Base-by-base conservation (phyloP, 2,329 filamentous ascomycete species). In the Mycocentrospora acerina region DNA sequence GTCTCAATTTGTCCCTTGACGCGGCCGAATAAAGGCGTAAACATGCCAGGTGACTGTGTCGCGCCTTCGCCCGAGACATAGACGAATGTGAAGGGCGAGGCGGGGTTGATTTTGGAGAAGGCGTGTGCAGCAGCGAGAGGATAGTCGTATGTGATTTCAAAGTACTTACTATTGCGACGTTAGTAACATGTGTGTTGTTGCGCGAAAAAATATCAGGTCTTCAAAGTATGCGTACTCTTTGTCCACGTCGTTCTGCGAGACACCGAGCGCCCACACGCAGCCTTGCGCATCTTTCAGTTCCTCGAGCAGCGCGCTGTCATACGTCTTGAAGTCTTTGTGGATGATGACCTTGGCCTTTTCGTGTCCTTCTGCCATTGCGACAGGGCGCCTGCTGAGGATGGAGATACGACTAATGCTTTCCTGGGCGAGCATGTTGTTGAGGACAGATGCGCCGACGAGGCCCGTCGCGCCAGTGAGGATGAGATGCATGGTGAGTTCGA, bases 261-360 rank as follows among this genome's bases (percentile, higher is more conserved):
- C 80, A 0, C 86, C 86, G 59, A 85, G 71, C 0, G 86, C 85
- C 86, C 86, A 90, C 1, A 90, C 82, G 42, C 81, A 85, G 2
- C 82, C 85, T 7, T 76, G 69, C 0, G 85, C 86, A 15, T 79
- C 85, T 35, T 75, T 72, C 0, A 90, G 71, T 57, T 83, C 71
- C 3, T 69, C 64, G 8, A 89, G 71, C 2, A 88, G 50, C 0
- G 72, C 70, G 13, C 74, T 53, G 24, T 78, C 74, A 59, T 88
- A 90, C 1, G 62, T 70, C 10, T 69, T 64, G 56, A 86, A 90
- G 61, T 90, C 82, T 12, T 77, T 73, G 57, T 89, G 84, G 13
- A 83, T 69, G 46, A 89, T 82, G 38, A 88, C 80, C 16, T 78
- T 76, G 42, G 82, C 74, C 44, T 84, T 80, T 13, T 53, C 73